Evolutionary conservation across 129 eudicot species (phyloP), one percentile per base, ranked within the genome.

Genomic region (Flaveria ramosissima): DNA sequence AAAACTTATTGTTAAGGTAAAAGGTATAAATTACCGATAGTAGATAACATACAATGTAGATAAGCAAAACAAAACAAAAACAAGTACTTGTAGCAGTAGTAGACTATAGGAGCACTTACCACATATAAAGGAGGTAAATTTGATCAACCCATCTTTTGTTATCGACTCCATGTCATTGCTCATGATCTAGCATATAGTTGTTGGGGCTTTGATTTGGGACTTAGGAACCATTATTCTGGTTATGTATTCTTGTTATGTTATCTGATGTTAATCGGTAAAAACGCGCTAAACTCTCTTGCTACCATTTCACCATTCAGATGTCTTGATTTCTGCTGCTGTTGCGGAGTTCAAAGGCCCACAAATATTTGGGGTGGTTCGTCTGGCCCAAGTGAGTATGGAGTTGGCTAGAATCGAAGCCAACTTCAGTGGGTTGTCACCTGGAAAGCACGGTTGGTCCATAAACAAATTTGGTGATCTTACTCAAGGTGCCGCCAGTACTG

Each of bases 371-470:
- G 97, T 94, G 15, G 98, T 94, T 62, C 96, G 97, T 19, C 46
- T 94, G 70, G 93, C 98, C 61, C 98, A 91, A 85, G 92, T 92
- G 23, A 91, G 81, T 62, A 94, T 94, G 98, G 98, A 94, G 73
- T 78, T 91, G 81, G 90, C 98, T 9, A 83, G 97, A 75, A 83
- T 94, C 17, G 98, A 94, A 79, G 98, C 97, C 62, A 91, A 89
- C 68, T 94, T 94, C 60, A 89, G 96, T 73, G 96, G 97, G 43
- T 76, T 94, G 83, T 82, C 97, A 80, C 93, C 96, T 43, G 97
- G 97, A 67, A 89, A 89, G 70, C 93, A 89, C 53, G 96, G 90
- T 53, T 94, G 96, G 97, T 91, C 93, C 21, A 94, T 94, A 30
- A 94, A 94, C 72, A 86, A 94, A 67, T 94, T 76, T 70, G 98